A percentile compares a stretch with the other conserved stretches of the same genome.
phyloP scores from a whole-genome alignment of 768 basidiomycete species.

The Tylopilus felleus region DNA sequence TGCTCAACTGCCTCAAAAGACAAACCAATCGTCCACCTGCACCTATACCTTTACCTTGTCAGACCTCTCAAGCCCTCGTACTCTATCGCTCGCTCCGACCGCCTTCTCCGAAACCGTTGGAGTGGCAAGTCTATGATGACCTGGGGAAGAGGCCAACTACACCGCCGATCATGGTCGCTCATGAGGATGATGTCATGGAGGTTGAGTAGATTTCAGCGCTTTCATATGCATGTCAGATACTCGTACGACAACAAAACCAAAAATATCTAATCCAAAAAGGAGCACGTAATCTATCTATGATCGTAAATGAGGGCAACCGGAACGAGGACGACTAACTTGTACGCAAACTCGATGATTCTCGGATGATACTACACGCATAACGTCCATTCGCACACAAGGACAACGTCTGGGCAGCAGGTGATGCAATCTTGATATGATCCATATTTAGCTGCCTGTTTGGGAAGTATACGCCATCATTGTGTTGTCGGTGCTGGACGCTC shows the following conservation, averaged over 20 bases:
- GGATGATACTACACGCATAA: slow-evolving; percentile 9
- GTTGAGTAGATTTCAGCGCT: slow-evolving; percentile 34
- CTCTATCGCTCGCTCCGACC: slow-evolving; percentile 45
- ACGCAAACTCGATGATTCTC: slow-evolving; percentile 17
- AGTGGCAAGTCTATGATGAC: slow-evolving; percentile 4
- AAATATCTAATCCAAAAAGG: slow-evolving; percentile 24
- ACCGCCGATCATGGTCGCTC: neutral
- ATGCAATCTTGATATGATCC: neutral
- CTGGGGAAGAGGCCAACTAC: neutral
- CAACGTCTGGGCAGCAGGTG: neutral
- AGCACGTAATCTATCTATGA: slow-evolving; percentile 31
- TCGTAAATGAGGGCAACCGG: slow-evolving; percentile 7
- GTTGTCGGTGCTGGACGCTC: slow-evolving; percentile 31
- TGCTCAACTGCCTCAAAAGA: slow-evolving; percentile 45
- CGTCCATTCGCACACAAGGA: slow-evolving; percentile 3
- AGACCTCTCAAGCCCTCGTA: slow-evolving; percentile 46
- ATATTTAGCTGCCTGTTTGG: slow-evolving; percentile 29
- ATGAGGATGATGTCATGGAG: slow-evolving; percentile 51
- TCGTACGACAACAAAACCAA: slow-evolving; percentile 19
- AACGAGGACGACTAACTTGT: slow-evolving; percentile 20
- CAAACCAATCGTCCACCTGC: slow-evolving; percentile 23
- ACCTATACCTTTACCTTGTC: slow-evolving; percentile 18
- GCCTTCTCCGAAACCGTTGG: slow-evolving; percentile 13
- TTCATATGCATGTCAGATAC: slow-evolving; percentile 5
- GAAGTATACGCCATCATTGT: slow-evolving; percentile 49